Base-by-base conservation (phyloP, 495 filamentous ascomycete genomes). In the Thermothielavioides terrestris region DNA sequence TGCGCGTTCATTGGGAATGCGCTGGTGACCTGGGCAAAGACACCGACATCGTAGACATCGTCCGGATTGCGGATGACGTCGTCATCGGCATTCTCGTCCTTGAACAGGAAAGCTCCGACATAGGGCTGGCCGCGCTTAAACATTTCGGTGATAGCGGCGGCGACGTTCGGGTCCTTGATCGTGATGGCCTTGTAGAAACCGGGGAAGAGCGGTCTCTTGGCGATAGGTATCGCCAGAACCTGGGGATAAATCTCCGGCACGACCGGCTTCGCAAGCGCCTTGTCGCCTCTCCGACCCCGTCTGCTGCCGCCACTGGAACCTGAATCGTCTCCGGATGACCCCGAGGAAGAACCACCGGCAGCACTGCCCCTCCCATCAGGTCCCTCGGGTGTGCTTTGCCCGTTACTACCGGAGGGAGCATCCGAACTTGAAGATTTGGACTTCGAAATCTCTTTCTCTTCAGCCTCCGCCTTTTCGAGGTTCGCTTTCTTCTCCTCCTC, bases 141-240 rank as follows among this genome's bases (percentile, higher is more conserved):
- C 82, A 94, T 92, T 54, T 99, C 94, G 54, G 88, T 81, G 50
- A 99, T 94, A 12, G 94, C 94, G 30, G 79, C 76, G 26, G 86
- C 81, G 20, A 99, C 94, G 55, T 88, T 84, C 5, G 82, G 85
- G 63, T 99, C 88, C 53, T 84, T 83, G 45, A 99, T 89, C 4
- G 92, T 97, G 51, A 99, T 86, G 3, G 94, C 90, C 65, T 99
- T 99, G 71, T 99, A 99, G 69, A 95, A 99, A 0, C 94, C 94
- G 0, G 94, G 94, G 68, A 96, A 99, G 2, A 99, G 70, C 21
- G 92, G 94, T 39, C 94, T 79, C 69, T 92, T 90, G 5, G 87
- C 85, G 57, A 99, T 95, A n/a, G 94, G 92, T 47, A 99, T 91
- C 1, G 94, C 94, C 85, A 99, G 89, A 41, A 99, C 89, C 61